These are phyloP conservation scores for Lojkania enalia DNA, from an alignment of 2,329 filamentous ascomycete species.

Conservation along the genomic window DNA sequence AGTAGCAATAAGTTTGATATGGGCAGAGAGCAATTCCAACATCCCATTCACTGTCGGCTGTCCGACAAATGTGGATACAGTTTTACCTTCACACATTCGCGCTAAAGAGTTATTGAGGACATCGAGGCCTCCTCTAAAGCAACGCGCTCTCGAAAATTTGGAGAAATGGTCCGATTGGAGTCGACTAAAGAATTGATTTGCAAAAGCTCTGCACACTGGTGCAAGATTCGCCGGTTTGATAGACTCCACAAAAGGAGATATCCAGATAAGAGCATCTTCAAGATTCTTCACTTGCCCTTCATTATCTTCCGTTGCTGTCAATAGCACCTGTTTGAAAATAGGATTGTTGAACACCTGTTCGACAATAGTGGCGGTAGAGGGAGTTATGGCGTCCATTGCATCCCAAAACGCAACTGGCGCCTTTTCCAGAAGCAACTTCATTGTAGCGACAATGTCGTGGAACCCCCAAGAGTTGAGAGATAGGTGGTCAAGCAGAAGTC, in stretches of 20 bases:
- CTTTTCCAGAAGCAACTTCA: conserved; percentile 72
- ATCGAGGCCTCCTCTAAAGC: conserved; percentile 61
- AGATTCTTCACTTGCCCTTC: conserved; percentile 63
- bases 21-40: conserved; percentile 66
- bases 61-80: conserved; percentile 42
- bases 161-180: conserved; percentile 61
- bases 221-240: conserved; percentile 75
- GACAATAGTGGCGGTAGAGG: conserved; percentile 77
- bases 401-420: conserved; percentile 85
- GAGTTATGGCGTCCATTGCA: conserved; percentile 78
- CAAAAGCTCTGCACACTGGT: conserved; percentile 77
- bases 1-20: conserved; percentile 50
- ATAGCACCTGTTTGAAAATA: conserved; percentile 64
- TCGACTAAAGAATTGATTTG: conserved; percentile 72
- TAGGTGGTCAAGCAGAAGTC: conserved; percentile 66
- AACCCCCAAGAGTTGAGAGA: conserved; percentile 58
- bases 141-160: conserved; percentile 61
- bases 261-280: conserved; percentile 72
- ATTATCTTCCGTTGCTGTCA: conserved; percentile 45
- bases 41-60: conserved; percentile 56
- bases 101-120: conserved; percentile 41
- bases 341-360: conserved; percentile 80
- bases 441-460: conserved; percentile 68
- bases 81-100: conserved; percentile 38
- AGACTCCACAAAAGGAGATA: conserved; percentile 75